Evolutionary conservation across 176 grass and related monocot genomes (phyloP), one percentile per base, ranked within the genome.

Genomic region (Eragrostis curvula): DNA sequence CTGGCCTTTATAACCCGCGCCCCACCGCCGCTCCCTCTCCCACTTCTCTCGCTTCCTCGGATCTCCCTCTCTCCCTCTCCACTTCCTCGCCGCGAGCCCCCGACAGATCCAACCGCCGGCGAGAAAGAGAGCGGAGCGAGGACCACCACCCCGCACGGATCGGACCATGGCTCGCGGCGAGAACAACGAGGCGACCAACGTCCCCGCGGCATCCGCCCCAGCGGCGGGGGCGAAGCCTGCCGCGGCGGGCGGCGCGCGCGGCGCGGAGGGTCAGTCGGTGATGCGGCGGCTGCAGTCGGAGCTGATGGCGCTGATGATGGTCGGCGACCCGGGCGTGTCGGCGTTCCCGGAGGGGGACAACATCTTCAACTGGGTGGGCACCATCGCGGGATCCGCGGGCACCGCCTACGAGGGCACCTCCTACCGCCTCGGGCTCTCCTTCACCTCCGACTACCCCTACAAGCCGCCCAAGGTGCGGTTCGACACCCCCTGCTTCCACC

Each of bases 251-350:
- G 41, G 69, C 8, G 47, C 15, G 5, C 86, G 88, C 28, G 92
- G 88, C 74, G 80, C 86, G 25, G 95, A 98, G 60, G 88, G 95
- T 29, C 92, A 91, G 49, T 93, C 92, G 55, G 95, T 98, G 71
- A 62, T 95, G 74, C 86, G 84, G 88, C 87, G 92, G 79, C 82
- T 98, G 27, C 93, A 98, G 82, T 91, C 93, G 69, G 96, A 98
- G 83, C 84, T 98, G 29, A 98, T 98, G 96, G 84, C 96, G 23
- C 75, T 98, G 63, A 98, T 98, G 96, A 98, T 98, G 93, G 79
- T 90, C 79, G 92, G 93, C 1, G 90, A 91, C 88, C 93, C 90
- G 69, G 96, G 93, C 24, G 84, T 98, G 73, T 98, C 93, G 16
- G 96, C 90, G 49, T 98, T 98, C 85, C 92, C 93, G 5, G 93